Evolutionary conservation across 306 rosid species (phyloP).

Genomic region (Lablab purpureus): DNA sequence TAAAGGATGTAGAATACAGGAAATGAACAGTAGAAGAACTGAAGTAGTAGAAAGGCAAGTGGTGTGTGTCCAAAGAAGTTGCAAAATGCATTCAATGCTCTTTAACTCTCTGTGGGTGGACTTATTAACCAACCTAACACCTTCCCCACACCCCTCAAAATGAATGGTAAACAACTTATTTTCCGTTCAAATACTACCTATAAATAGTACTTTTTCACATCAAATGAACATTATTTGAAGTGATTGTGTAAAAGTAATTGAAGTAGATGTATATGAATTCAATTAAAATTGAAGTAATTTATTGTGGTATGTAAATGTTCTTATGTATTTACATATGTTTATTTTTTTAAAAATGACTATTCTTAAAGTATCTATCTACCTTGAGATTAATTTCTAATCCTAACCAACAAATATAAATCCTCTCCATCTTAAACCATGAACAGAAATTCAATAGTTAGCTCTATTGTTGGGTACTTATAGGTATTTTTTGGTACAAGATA

Average conservation of each 20-base stretch:
- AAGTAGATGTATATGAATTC: neutral
- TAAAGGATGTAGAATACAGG: constrained; percentile 41
- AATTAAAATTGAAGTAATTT: neutral
- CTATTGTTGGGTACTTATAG: constrained; percentile 14
- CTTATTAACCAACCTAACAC: constrained; percentile 49
- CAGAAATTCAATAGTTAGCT: constrained; percentile 5
- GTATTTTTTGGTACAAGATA: constrained; percentile 5
- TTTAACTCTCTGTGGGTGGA: constrained; percentile 42
- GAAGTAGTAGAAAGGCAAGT: constrained; percentile 59
- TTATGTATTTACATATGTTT: no score
- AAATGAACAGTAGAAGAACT: constrained; percentile 40
- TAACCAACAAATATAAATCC: neutral
- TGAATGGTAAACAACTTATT: constrained; percentile 20
- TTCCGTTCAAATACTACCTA: neutral
- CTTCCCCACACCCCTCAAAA: constrained; percentile 36
- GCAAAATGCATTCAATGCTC: constrained; percentile 65
- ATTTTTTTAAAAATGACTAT: neutral
- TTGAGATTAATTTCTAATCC: neutral
- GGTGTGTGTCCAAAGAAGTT: constrained; percentile 53
- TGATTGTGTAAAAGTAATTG: neutral
- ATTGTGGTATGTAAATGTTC: no score
- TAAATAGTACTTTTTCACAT: neutral
- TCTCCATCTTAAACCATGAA: neutral
- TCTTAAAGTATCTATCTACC: neutral
- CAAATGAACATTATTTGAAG: neutral